Evolutionary conservation across 2,329 filamentous ascomycete genomes (phyloP).

Genomic region (Aspergillus vadensis): DNA sequence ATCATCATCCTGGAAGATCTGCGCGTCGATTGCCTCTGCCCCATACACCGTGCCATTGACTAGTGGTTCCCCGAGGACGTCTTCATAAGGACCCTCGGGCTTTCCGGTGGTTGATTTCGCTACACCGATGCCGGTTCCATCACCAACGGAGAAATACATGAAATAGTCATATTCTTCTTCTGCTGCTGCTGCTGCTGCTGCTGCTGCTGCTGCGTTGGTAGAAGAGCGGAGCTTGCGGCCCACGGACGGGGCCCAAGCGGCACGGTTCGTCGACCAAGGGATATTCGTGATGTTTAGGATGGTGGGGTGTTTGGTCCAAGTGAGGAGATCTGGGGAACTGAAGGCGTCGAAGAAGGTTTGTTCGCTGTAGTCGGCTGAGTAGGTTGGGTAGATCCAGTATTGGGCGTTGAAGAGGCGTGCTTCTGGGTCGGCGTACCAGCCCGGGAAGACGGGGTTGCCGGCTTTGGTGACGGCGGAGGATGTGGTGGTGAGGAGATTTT

Average conservation of each 20-base stretch:
- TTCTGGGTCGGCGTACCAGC: conserved; percentile 57
- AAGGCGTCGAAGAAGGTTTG: conserved; percentile 57
- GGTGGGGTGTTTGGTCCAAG: conserved; percentile 52
- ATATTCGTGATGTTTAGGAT: conserved; percentile 46
- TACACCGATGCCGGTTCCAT: conserved; percentile 50
- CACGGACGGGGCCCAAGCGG: conserved; percentile 54
- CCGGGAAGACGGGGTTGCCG: conserved; percentile 52
- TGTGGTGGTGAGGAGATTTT: conserved; percentile 9
- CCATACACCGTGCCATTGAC: conserved; percentile 50
- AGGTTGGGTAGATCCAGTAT: conserved; percentile 55
- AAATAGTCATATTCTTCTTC: conserved; percentile 43
- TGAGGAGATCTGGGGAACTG: conserved; percentile 52
- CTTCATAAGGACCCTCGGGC: conserved; percentile 46
- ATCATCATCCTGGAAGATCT: conserved; percentile 49
- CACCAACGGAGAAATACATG: conserved; percentile 56
- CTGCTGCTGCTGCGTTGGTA: too few relatives aligned
- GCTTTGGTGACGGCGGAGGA: neutral
- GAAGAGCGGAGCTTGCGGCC: conserved; percentile 23
- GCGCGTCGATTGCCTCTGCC: conserved; percentile 53
- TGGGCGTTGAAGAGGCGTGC: conserved; percentile 48
- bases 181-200: too few relatives aligned
- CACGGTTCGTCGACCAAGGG: conserved; percentile 48
- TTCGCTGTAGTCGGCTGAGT: conserved; percentile 47
- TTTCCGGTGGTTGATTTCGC: conserved; percentile 34
- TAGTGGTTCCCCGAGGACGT: conserved; percentile 47